Evolutionary conservation across 257 asterid species (phyloP).

Genomic region (Thymus quinquecostatus): DNA sequence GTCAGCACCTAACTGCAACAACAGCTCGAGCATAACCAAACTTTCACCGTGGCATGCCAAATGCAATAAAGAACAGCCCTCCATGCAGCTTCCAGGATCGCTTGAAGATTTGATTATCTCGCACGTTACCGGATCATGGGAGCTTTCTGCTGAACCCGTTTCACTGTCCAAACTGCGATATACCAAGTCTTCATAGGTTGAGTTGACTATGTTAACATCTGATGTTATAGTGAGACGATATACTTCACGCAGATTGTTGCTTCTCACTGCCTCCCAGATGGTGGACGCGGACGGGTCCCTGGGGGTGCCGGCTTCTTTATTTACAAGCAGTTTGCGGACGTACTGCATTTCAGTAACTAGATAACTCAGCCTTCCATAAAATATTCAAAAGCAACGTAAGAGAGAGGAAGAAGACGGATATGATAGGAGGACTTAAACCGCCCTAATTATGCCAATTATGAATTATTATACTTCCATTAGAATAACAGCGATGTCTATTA

Average conservation of each 20-base stretch:
- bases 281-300: constrained; percentile 42
- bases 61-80: constrained; percentile 85
- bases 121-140: constrained; percentile 58
- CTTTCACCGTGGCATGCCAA: constrained; percentile 78
- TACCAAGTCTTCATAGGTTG: constrained; percentile 60
- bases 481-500: background rate
- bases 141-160: constrained; percentile 39
- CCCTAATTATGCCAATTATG: too few relatives aligned
- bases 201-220: constrained; percentile 61
- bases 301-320: constrained; percentile 51
- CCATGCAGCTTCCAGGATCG: constrained; percentile 58
- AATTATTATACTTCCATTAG: background rate
- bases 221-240: constrained; percentile 61
- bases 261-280: constrained; percentile 89
- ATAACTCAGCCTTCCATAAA: constrained; percentile 22
- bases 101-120: constrained; percentile 43
- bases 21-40: constrained; percentile 83
- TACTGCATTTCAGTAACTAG: constrained; percentile 58
- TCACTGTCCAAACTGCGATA: constrained; percentile 48
- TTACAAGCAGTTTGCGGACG: constrained; percentile 70
- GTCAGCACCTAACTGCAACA: constrained; percentile 89
- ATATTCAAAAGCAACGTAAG: background rate
- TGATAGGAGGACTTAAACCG: background rate
- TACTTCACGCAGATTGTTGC: constrained; percentile 69
- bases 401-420: constrained; percentile 7